These are phyloP conservation scores for Ophiosphaerella herpotricha DNA, from an alignment of 2,329 filamentous ascomycete genomes.

Conservation along the genomic window DNA sequence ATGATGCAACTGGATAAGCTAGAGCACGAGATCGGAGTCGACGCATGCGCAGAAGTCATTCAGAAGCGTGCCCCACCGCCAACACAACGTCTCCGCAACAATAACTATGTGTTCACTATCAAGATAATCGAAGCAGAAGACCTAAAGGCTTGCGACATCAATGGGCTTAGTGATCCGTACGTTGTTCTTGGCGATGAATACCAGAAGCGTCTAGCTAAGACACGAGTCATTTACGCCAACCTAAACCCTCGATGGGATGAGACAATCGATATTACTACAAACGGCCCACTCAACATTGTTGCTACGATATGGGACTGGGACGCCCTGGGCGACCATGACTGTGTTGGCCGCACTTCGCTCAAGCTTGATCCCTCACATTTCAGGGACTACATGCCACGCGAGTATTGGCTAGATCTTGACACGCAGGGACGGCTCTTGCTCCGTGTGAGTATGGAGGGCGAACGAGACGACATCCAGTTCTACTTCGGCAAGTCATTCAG, in stretches of 20 bases:
- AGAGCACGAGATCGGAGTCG: slow-evolving; percentile 87
- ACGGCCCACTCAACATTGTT: slow-evolving; percentile 89
- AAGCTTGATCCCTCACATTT: slow-evolving; percentile 99
- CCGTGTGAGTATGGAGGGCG: slow-evolving; percentile 96
- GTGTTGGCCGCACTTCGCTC: slow-evolving; percentile 92
- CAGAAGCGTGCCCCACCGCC: slow-evolving; percentile 73
- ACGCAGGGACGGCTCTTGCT: slow-evolving; percentile 89
- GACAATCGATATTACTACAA: slow-evolving; percentile 92
- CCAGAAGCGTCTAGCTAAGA: slow-evolving; percentile 94
- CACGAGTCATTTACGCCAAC: slow-evolving; percentile 85
- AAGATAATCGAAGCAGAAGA: slow-evolving; percentile 99
- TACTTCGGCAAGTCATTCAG: slow-evolving; percentile 98
- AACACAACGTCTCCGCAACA: slow-evolving; percentile 69
- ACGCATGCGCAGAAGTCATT: slow-evolving; percentile 83
- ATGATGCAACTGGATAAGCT: slow-evolving; percentile 90
- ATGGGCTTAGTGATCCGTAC: slow-evolving; percentile 92
- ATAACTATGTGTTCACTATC: slow-evolving; percentile 96
- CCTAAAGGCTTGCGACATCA: slow-evolving; percentile 95
- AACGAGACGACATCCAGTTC: slow-evolving; percentile 97
- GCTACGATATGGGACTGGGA: slow-evolving; percentile 99
- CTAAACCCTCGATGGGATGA: slow-evolving; percentile 97
- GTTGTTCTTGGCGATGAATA: slow-evolving; percentile 97
- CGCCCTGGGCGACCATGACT: slow-evolving; percentile 95
- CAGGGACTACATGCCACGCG: slow-evolving; percentile 89
- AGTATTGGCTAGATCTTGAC: slow-evolving; percentile 97